Evolutionary conservation across 2,329 filamentous ascomycete species (phyloP).

Genomic region (Eutypa lata): DNA sequence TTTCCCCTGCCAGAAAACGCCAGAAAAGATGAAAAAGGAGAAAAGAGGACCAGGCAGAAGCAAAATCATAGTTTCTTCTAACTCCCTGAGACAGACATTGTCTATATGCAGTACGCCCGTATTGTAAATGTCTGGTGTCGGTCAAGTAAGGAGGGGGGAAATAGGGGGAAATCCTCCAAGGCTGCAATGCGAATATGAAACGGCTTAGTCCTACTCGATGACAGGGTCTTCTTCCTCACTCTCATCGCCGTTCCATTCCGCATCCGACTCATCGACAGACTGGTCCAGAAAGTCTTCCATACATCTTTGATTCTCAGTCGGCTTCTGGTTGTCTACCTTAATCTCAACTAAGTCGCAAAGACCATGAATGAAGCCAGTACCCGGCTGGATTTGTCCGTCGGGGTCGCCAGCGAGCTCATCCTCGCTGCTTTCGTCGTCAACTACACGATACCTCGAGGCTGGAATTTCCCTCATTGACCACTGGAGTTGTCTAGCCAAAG

Average conservation of each 20-base stretch:
- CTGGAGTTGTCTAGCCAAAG: slow-evolving; percentile 17
- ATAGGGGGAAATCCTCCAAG: no score
- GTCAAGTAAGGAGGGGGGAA: no score
- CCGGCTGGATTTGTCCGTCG: slow-evolving; percentile 7
- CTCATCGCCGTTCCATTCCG: slow-evolving; percentile 50
- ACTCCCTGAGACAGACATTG: no score
- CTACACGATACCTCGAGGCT: slow-evolving; percentile 20
- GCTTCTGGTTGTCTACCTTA: slow-evolving; percentile 72
- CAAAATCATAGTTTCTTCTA: no score
- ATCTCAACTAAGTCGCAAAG: slow-evolving; percentile 69
- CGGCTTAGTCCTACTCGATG: not conserved
- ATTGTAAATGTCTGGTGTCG: no score
- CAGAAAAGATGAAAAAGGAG: no score
- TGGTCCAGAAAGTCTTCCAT: slow-evolving; percentile 70
- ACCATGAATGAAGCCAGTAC: slow-evolving; percentile 60
- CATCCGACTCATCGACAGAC: slow-evolving; percentile 46
- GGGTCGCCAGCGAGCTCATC: slow-evolving; percentile 26
- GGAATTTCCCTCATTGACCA: slow-evolving; percentile 11
- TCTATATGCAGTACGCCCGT: no score
- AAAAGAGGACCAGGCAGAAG: no score
- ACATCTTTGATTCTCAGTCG: slow-evolving; percentile 62
- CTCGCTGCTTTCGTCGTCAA: slow-evolving; percentile 33
- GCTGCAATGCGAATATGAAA: no score
- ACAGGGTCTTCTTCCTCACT: not conserved
- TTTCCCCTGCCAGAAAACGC: no score